Evolutionary conservation across 495 filamentous ascomycete species (phyloP).

Genomic region (Acidiella bohemica): DNA sequence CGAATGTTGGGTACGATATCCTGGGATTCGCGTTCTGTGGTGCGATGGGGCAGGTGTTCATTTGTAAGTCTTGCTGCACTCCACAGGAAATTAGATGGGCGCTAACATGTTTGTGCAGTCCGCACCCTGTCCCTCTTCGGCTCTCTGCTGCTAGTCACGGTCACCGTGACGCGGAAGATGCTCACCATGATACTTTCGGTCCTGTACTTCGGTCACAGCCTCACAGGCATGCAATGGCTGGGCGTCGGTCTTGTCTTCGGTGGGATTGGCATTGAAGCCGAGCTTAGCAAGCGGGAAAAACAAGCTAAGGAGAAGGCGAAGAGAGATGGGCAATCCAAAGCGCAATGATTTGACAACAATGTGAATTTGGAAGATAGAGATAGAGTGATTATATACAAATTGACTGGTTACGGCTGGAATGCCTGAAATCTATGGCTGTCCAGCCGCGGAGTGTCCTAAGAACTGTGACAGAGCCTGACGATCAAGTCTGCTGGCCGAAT

Average conservation of each 20-base stretch:
- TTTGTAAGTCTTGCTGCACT: constrained; percentile 43
- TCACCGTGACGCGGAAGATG: constrained; percentile 98
- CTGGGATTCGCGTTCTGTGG: constrained; percentile 86
- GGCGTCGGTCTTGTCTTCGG: constrained; percentile 89
- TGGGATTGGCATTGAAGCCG: constrained; percentile 81
- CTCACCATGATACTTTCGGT: constrained; percentile 95
- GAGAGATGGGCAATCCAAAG: too few species aligned
- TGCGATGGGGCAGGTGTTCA: constrained; percentile 89
- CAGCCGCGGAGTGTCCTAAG: too few species aligned
- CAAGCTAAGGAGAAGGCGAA: constrained; percentile 61
- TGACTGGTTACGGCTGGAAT: too few species aligned
- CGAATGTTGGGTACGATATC: constrained; percentile 68
- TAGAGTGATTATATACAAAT: too few species aligned
- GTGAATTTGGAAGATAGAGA: too few species aligned
- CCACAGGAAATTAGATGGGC: background rate
- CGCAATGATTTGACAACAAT: too few species aligned
- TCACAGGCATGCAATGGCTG: constrained; percentile 77
- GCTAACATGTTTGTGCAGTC: constrained; percentile 34
- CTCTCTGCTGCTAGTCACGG: constrained; percentile 80
- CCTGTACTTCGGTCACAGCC: constrained; percentile 79
- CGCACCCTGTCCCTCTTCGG: constrained; percentile 88
- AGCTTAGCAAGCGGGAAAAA: constrained; percentile 73
- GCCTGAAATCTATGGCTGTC: too few species aligned
- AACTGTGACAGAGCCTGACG: too few species aligned
- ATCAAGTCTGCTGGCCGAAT: too few species aligned